Conservation (phyloP, 2,329 filamentous ascomycete species). For the Penicillium olsonii region DNA sequence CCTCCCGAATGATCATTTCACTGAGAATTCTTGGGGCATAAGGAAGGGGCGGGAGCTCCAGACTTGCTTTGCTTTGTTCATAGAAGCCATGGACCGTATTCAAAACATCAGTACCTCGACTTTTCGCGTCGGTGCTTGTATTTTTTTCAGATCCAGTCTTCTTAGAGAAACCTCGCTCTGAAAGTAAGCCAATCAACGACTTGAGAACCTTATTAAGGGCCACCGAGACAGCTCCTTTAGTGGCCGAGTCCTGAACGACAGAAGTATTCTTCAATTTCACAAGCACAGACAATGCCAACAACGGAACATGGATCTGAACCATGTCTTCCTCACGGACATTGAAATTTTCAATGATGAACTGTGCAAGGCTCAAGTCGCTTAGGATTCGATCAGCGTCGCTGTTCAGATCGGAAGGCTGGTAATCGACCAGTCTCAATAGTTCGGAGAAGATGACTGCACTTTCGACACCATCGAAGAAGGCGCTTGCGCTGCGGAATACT, state of each 20-base stretch:
- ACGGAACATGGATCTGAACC: constrained; percentile 79
- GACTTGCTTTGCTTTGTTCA: constrained; percentile 67
- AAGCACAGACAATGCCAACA: constrained; percentile 68
- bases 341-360: constrained; percentile 83
- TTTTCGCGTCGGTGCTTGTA: constrained; percentile 14
- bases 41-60: constrained; percentile 63
- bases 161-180: constrained; percentile 50
- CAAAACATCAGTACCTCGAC: constrained; percentile 50
- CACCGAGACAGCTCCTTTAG: constrained; percentile 23
- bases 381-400: constrained; percentile 51
- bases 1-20: constrained; percentile 65
- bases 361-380: constrained; percentile 70
- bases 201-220: constrained; percentile 33
- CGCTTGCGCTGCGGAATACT: constrained; percentile 86
- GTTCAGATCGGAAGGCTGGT: constrained; percentile 53
- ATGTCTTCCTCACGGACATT: constrained; percentile 97
- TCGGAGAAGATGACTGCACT: constrained; percentile 90
- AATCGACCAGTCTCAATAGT: constrained; percentile 66
- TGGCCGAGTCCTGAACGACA: constrained; percentile 17
- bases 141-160: constrained; percentile 39
- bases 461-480: constrained; percentile 97
- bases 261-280: constrained; percentile 45
- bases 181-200: constrained; percentile 47
- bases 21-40: constrained; percentile 59
- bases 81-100: constrained; percentile 68